These are phyloP conservation scores for Fusarium devonianum DNA, from an alignment of 2,329 filamentous ascomycete species.

Conservation along the genomic window DNA sequence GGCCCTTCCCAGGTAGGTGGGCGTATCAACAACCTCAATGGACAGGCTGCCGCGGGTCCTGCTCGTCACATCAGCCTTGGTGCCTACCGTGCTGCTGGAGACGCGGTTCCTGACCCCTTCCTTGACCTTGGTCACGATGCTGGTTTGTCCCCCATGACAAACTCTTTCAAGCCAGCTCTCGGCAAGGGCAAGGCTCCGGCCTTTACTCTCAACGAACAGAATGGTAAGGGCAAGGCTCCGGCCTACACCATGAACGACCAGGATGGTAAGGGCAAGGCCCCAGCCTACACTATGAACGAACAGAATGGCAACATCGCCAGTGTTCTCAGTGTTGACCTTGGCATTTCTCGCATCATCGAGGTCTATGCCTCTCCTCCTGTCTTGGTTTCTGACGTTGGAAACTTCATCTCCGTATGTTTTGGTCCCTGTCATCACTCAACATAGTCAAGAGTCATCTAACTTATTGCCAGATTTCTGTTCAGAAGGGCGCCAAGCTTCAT, in stretches of 20 bases:
- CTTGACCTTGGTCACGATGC: conserved; percentile 48
- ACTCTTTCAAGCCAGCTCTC: conserved; percentile 63
- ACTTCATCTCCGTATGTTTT: conserved; percentile 54
- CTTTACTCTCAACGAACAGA: too few species aligned
- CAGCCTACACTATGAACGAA: conserved; percentile 18
- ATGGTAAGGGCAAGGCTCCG: too few species aligned
- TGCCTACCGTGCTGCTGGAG: too few species aligned
- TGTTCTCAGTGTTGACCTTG: conserved; percentile 55
- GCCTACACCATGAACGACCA: too few species aligned
- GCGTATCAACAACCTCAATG: conserved; percentile 40
- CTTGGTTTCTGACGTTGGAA: conserved; percentile 49
- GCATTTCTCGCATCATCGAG: conserved; percentile 55
- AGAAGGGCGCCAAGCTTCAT: conserved; percentile 45
- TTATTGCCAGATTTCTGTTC: conserved; percentile 49
- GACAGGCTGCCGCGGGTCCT: conserved; percentile 42
- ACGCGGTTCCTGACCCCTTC: too few species aligned
- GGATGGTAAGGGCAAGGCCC: too few species aligned
- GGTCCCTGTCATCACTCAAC: background rate
- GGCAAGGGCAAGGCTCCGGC: too few species aligned
- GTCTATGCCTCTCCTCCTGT: conserved; percentile 48
- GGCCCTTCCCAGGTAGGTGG: conserved; percentile 48
- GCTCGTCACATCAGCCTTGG: too few species aligned
- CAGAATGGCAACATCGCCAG: conserved; percentile 43
- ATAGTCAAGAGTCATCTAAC: conserved; percentile 15
- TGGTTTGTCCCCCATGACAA: conserved; percentile 70